Evolutionary conservation across 192 early-diverging fungal genomes (phyloP), one percentile per base, ranked within the genome.

Genomic region (Oehlia diaphana): DNA sequence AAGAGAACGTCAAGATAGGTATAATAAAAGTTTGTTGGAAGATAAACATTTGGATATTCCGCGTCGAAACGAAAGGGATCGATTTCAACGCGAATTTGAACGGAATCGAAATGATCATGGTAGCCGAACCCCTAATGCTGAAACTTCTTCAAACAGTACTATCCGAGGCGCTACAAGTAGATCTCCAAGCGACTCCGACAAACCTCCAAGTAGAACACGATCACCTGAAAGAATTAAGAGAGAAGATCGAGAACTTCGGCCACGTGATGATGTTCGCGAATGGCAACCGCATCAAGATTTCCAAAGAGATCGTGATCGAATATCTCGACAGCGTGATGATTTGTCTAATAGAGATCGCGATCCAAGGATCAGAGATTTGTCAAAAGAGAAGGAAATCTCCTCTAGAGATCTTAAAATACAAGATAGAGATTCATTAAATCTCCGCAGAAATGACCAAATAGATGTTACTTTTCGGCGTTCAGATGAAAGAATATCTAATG

Each of bases 1-100:
- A 39, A 23, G 74, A 9, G 74, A 63, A n/a, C 74, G 74, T 26
- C 74, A 61, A 76, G 61, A 61, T 21, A 23, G 74, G 2, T 76
- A 76, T 39, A 74, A 74, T 58, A 47, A 76, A 76, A 76, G 37
- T 63, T 3, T 76, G 23, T 39, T 76, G 16, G 74, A 76, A 37
- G 53, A 63, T 42, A 76, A 76, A 76, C 61, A 63, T 76, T 64
- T 76, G 8, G 74, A 76, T n/a, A 63, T 37, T 9, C 74, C 23
- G 19, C 74, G 74, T 39, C 37, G 47, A 50, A 23, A 39, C 10
- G 71, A 74, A 47, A 47, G 47, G 21, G 67, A 70, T 44, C 68
- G 68, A 21, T 42, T 70, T 42, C 14, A n/a, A n/a, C 68, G 33
- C 33, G 68, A 70, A n/a, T 4, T 39, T 70, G 35, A 39, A 70